Percentiles rank a stretch among this genome's conserved stretches.
Evolutionary conservation across 148 eudicot genomes (phyloP).

Genomic region (Heliosperma pusillum): DNA sequence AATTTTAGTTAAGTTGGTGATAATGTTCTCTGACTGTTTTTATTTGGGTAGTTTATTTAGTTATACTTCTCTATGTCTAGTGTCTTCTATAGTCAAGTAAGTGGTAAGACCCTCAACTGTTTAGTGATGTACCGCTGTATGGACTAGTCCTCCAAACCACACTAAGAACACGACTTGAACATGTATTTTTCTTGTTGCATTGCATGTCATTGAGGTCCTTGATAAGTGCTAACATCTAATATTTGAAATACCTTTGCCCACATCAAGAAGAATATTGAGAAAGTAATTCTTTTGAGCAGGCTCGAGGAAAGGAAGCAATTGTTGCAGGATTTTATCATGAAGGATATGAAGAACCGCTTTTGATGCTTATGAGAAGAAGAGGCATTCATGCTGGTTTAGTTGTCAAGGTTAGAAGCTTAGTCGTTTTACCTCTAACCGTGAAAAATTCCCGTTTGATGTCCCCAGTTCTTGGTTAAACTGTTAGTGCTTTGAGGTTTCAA

Average conservation of each 20-base stretch:
- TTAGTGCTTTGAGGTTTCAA: background rate
- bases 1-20: background rate
- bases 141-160: background rate
- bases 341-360: conserved; percentile 93
- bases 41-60: background rate
- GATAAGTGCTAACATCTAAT: background rate
- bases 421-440: background rate
- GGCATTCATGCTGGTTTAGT: conserved; percentile 89
- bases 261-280: background rate
- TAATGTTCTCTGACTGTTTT: background rate
- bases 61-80: background rate
- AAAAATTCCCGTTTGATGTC: background rate
- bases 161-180: background rate
- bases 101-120: too few relatives aligned
- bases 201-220: background rate
- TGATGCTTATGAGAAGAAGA: conserved; percentile 98
- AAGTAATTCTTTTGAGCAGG: conserved; percentile 37
- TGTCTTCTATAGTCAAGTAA: too few relatives aligned
- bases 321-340: conserved; percentile 96
- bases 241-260: background rate
- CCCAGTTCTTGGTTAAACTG: background rate
- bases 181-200: background rate
- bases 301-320: conserved; percentile 81
- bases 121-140: background rate
- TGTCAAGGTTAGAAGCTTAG: conserved; percentile 56